These are phyloP conservation scores for Tricholoma sp. DNA, from an alignment of 768 basidiomycete species.

Conservation along the genomic window DNA sequence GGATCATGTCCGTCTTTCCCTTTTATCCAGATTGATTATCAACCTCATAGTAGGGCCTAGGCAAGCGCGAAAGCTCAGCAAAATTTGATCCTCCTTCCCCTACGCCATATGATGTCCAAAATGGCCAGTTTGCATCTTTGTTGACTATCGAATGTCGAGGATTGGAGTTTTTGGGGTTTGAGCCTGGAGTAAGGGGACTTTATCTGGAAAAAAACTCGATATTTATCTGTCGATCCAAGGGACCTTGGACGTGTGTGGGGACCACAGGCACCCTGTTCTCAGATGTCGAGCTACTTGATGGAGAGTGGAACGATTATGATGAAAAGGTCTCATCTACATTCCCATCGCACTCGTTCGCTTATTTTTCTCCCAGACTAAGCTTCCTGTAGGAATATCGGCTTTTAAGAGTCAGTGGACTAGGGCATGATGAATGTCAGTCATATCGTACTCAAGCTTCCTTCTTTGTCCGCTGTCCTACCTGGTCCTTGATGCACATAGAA, in stretches of 20 bases:
- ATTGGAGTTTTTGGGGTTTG: constrained; percentile 75
- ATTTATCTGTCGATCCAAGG: constrained; percentile 36
- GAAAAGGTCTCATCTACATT: constrained; percentile 57
- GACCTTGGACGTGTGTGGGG: constrained; percentile 74
- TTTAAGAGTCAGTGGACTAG: constrained; percentile 64
- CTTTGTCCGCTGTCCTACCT: background rate
- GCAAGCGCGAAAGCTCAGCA: constrained; percentile 77
- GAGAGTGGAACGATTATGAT: constrained; percentile 86
- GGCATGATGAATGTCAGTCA: constrained; percentile 30
- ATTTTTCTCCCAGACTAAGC: constrained; percentile 35
- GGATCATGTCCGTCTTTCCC: constrained; percentile 42
- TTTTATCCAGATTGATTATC: background rate
- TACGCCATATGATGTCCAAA: constrained; percentile 55
- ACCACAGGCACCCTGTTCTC: constrained; percentile 49
- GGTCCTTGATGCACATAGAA: no score
- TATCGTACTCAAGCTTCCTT: background rate
- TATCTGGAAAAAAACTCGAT: background rate
- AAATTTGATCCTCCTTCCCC: constrained; percentile 59
- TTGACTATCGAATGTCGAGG: constrained; percentile 81
- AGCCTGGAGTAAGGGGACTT: constrained; percentile 51
- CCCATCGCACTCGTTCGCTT: constrained; percentile 2
- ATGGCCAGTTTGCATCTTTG: constrained; percentile 58
- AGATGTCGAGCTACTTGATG: constrained; percentile 62
- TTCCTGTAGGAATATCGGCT: constrained; percentile 68
- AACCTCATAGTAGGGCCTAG: constrained; percentile 20